These are phyloP conservation scores for Alternaria arbusti DNA, from an alignment of 2,329 filamentous ascomycete species.

Conservation along the genomic window DNA sequence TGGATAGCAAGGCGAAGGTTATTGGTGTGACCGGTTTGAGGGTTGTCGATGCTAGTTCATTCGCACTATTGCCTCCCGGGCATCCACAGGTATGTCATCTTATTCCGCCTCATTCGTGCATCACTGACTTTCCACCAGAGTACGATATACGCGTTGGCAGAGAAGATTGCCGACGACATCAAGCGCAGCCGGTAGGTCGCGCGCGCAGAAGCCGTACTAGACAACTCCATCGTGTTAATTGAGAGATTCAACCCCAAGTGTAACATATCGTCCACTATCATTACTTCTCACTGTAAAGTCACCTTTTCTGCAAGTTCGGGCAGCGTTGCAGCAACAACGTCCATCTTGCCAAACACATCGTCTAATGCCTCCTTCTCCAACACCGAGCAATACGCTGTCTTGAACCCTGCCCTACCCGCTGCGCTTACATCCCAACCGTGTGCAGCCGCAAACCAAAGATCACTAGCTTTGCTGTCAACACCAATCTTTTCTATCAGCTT, in stretches of 20 bases:
- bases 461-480: slow-evolving; percentile 32
- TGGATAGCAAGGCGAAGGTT: slow-evolving; percentile 44
- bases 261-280: neutral
- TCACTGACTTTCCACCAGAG: slow-evolving; percentile 3
- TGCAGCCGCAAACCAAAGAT: slow-evolving; percentile 64
- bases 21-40: slow-evolving; percentile 42
- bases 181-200: neutral
- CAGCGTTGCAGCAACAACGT: slow-evolving; percentile 57
- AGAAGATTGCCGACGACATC: slow-evolving; percentile 42
- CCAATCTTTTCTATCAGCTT: slow-evolving; percentile 53
- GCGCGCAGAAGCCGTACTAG: neutral
- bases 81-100: slow-evolving; percentile 28
- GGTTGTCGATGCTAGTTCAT: slow-evolving; percentile 44
- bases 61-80: slow-evolving; percentile 46
- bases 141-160: slow-evolving; percentile 30
- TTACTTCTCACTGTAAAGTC: neutral
- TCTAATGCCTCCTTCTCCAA: slow-evolving; percentile 60
- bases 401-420: slow-evolving; percentile 58
- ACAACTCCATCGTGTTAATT: neutral
- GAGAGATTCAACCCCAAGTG: neutral
- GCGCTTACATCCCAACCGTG: slow-evolving; percentile 67
- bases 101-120: neutral
- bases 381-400: slow-evolving; percentile 61
- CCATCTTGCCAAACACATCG: slow-evolving; percentile 61
- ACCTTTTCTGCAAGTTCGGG: slow-evolving; percentile 53